Base-by-base conservation (phyloP, 2,329 filamentous ascomycete species). In the Botrytis cinerea region DNA sequence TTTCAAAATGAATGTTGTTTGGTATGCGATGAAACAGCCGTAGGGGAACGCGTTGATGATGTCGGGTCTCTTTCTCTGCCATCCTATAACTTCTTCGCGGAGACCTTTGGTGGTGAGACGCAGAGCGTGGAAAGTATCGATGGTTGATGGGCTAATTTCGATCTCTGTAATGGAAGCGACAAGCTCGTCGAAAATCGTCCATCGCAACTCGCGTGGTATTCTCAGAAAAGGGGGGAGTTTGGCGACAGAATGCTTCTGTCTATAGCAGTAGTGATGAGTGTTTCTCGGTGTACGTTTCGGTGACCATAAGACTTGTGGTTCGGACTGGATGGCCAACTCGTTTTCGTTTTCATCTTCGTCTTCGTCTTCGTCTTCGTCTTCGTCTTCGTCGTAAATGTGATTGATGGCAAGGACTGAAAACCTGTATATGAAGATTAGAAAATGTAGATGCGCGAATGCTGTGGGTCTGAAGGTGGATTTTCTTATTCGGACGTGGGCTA, bases 61-160 rank as follows among this genome's bases (percentile, higher is more conserved):
- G 43, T 69, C 66, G 0, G 48, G 66, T 43, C 66, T 43, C 38
- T 57, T 69, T 1, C 22, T 43, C 5, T 38, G 48, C 66, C 66
- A 69, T 10, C 2, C 35, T 2, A 57, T 69, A 0, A 69, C 66
- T 6, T 69, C 66, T 16, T 69, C 48, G 0, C 66, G 66, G 22
- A 69, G 66, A 18, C 48, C 35, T 57, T 69, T 69, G 18, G 66
- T 43, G 48, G 18, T 69, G 48, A 69, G 48, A 2, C 66, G 66
- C 0, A 69, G 48, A 6, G 66, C 66, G 6, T 69, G 66, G 66
- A 69, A 69, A 10, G 35, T 9, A 32, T 69, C 51, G 10, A 69
- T 57, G 6, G 38, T 57, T 4, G 38, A 69, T 5, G 66, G 66
- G 32, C 38, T 43, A 4, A 69, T 69, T 8, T 69, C 66, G 54